These are phyloP conservation scores for Mimosa bimucronata DNA, from an alignment of 306 rosid species.

Conservation along the genomic window DNA sequence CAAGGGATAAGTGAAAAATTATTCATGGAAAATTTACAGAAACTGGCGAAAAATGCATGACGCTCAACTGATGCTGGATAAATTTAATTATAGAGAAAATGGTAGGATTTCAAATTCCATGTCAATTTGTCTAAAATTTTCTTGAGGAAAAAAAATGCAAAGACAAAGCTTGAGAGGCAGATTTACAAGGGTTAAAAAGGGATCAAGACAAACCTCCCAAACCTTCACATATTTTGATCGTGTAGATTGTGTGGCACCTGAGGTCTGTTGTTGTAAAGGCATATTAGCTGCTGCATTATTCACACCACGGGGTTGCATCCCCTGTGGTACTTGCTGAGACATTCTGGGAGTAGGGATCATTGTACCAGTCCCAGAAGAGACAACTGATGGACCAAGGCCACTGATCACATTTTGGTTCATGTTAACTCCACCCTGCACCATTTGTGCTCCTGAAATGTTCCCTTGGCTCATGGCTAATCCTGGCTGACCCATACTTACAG, in stretches of 20 bases:
- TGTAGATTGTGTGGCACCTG: constrained; percentile 67
- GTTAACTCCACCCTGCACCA: constrained; percentile 80
- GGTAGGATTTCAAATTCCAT: not conserved
- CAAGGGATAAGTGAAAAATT: not conserved
- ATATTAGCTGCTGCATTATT: constrained; percentile 68
- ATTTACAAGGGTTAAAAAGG: constrained; percentile 14
- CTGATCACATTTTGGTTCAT: constrained; percentile 81
- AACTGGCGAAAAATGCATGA: not conserved
- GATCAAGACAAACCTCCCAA: constrained; percentile 81
- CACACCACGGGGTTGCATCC: constrained; percentile 68
- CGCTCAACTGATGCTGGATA: not conserved
- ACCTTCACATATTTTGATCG: constrained; percentile 93
- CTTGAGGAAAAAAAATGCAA: constrained; percentile 15
- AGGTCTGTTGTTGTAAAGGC: constrained; percentile 72
- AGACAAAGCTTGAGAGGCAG: constrained; percentile 15
- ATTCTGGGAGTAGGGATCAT: constrained; percentile 99
- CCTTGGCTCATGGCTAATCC: constrained; percentile 79
- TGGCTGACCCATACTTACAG: constrained; percentile 82
- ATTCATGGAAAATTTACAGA: too few species aligned
- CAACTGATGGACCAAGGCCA: constrained; percentile 75
- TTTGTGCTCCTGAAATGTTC: constrained; percentile 74
- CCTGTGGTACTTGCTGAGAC: constrained; percentile 80
- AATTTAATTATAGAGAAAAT: not conserved
- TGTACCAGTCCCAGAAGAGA: constrained; percentile 83
- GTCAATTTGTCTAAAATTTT: constrained; percentile 12